Conservation (phyloP, 2,329 filamentous ascomycete species). For the Sclerotinia spermophila region DNA sequence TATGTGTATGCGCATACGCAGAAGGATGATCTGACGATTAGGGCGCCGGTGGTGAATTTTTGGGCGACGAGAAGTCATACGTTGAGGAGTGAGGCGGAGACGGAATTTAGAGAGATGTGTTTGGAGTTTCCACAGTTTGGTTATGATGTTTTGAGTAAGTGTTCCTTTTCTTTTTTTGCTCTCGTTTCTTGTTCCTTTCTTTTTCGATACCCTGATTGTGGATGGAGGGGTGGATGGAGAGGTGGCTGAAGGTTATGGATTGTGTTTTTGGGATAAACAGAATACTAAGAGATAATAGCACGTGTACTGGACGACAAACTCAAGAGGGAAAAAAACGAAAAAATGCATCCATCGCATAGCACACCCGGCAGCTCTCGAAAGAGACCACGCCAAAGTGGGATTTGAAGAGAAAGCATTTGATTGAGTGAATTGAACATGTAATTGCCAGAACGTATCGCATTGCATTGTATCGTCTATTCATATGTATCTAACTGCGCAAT, state of each 20-base stretch:
- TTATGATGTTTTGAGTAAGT: slow-evolving; percentile 82
- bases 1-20: slow-evolving; percentile 81
- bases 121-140: slow-evolving; percentile 88
- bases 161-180: background rate
- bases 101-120: slow-evolving; percentile 80
- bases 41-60: slow-evolving; percentile 82
- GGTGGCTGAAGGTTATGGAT: background rate
- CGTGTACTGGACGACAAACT: slow-evolving; percentile 64
- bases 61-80: slow-evolving; percentile 81
- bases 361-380: slow-evolving; percentile 50
- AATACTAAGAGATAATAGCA: slow-evolving; percentile 42
- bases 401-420: slow-evolving; percentile 18
- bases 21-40: slow-evolving; percentile 66
- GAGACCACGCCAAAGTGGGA: slow-evolving; percentile 42
- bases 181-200: background rate
- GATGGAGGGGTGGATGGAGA: too few species aligned
- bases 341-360: slow-evolving; percentile 44
- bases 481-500: background rate
- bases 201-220: background rate
- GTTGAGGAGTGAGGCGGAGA: slow-evolving; percentile 78
- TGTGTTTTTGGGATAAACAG: background rate
- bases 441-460: too few species aligned
- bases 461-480: background rate
- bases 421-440: background rate
- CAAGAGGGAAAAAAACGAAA: slow-evolving; percentile 59